These are phyloP conservation scores for Pyracantha coccinea DNA, from an alignment of 331 rosid genomes.

Conservation along the genomic window DNA sequence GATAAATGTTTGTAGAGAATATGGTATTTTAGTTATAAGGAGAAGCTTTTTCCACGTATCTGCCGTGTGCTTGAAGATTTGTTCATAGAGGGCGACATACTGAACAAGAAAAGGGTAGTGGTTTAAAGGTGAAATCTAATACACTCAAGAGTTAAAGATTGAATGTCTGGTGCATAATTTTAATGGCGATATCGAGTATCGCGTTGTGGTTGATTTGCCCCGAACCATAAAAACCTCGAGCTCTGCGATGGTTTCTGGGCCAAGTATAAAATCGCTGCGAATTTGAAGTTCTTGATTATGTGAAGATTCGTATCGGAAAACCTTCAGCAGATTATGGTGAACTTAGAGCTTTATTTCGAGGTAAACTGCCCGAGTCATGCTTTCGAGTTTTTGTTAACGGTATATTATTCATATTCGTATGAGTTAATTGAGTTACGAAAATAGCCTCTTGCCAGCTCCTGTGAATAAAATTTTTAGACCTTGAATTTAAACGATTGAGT, in stretches of 20 bases:
- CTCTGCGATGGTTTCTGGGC: conserved; percentile 2
- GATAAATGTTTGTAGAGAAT: not conserved
- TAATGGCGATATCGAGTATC: not conserved
- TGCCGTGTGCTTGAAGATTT: conserved; percentile 3
- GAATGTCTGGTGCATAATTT: not conserved
- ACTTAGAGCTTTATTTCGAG: not conserved
- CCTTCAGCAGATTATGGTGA: not conserved
- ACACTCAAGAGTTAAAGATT: not conserved
- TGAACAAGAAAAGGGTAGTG: not conserved
- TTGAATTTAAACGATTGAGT: no score
- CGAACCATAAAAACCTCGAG: not conserved
- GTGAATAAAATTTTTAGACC: no score
- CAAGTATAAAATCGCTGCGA: not conserved
- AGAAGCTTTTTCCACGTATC: not conserved
- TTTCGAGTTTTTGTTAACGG: not conserved
- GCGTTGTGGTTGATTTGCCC: not conserved
- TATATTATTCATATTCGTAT: no score
- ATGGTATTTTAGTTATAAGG: not conserved
- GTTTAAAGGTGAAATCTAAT: not conserved
- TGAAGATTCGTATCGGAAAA: not conserved
- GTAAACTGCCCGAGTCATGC: not conserved
- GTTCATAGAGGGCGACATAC: not conserved
- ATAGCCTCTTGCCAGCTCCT: no score
- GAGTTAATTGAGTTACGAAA: no score
- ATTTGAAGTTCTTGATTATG: not conserved